These are phyloP conservation scores for Sugiyamaella sp. DNA, from an alignment of 1,139 yeast genomes.

Conservation along the genomic window DNA sequence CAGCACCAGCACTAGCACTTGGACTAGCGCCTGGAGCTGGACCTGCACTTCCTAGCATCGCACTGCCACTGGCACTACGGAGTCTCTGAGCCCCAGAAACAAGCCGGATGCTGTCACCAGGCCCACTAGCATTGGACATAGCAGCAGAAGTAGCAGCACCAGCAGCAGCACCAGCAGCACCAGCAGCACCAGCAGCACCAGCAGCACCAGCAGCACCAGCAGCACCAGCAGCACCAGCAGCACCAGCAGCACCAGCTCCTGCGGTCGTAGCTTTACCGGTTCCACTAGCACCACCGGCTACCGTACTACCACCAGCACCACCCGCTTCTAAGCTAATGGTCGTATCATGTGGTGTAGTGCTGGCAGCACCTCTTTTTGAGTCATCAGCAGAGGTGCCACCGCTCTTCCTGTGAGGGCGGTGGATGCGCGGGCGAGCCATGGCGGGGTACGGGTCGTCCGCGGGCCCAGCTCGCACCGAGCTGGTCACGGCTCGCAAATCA, in stretches of 20 bases:
- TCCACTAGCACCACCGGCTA: background rate
- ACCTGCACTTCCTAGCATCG: background rate
- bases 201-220: background rate
- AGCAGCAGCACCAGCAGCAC: constrained; percentile 1
- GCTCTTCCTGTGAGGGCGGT: constrained; percentile 18
- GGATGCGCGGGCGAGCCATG: constrained; percentile 30
- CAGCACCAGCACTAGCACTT: background rate
- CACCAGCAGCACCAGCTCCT: background rate
- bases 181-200: background rate
- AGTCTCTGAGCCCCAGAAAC: background rate
- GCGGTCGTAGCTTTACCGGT: too few species aligned
- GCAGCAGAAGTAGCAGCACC: background rate
- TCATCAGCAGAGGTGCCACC: constrained; percentile 7
- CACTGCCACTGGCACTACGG: background rate
- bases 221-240: background rate
- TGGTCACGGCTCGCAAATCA: constrained; percentile 15
- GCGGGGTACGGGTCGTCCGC: constrained; percentile 42
- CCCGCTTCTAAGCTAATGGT: constrained; percentile 1
- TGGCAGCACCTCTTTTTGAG: constrained; percentile 1
- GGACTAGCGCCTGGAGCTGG: background rate
- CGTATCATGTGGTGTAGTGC: constrained; percentile 1
- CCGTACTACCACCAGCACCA: background rate
- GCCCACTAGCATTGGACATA: background rate
- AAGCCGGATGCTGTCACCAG: background rate
- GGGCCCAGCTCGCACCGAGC: constrained; percentile 14